Conservation (phyloP, 106 monocot genomes). For the Posidonia australis region DNA sequence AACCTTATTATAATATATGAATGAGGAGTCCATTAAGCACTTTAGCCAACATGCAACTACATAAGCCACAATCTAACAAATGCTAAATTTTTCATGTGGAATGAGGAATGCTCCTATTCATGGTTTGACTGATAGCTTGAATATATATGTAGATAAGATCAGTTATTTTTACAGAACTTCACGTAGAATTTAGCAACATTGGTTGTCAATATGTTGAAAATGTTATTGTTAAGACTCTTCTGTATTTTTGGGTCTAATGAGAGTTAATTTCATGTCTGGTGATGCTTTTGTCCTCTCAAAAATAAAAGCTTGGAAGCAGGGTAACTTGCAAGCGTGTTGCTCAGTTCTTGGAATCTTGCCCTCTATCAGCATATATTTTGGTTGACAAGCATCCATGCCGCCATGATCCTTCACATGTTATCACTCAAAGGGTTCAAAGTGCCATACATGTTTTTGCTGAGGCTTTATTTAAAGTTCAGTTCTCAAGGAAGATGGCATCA, state of each 20-base stretch:
- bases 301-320: constrained; percentile 76
- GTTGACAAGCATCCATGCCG: constrained; percentile 74
- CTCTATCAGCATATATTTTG: constrained; percentile 53
- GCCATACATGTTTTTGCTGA: constrained; percentile 54
- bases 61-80: too few species aligned
- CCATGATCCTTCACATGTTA: constrained; percentile 89
- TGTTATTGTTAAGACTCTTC: neutral
- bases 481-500: constrained; percentile 26
- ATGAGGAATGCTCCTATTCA: too few species aligned
- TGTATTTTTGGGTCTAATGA: neutral
- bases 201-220: neutral
- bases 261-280: neutral
- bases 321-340: constrained; percentile 73
- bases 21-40: too few species aligned
- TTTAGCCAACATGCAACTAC: too few species aligned
- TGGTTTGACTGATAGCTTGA: too few species aligned
- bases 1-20: too few species aligned
- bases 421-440: constrained; percentile 73
- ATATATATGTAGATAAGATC: too few species aligned
- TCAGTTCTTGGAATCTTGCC: constrained; percentile 49
- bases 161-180: too few species aligned
- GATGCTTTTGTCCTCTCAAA: neutral
- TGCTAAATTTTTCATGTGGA: too few species aligned
- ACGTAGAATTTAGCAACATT: too few species aligned
- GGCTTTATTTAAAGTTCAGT: constrained; percentile 26